Evolutionary conservation across 1,284 basidiomycete genomes (phyloP), one percentile per base, ranked within the genome.

Genomic region (Puccinia novopanici): DNA sequence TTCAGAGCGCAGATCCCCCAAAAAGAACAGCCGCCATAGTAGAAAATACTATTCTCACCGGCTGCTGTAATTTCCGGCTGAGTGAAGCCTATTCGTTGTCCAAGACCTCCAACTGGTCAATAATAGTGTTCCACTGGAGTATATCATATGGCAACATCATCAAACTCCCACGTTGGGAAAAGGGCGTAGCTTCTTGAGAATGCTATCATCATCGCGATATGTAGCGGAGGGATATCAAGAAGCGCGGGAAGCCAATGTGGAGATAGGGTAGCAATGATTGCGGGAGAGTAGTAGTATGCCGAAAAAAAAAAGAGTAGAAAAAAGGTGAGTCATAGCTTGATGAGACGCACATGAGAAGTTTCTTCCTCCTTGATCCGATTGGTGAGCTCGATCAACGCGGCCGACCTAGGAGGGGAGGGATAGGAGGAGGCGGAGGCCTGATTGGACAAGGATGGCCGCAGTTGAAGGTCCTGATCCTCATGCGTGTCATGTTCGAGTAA

Each of bases 341-440:
- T n/a, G n/a, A n/a, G n/a, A 34, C 71, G 54, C 37, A 73, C 71
- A 40, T 73, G 10, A 27, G 45, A 37, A 1, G 52, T 55, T 22
- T 73, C 37, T 55, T 73, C 71, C 9, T 73, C 34, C 71, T 73
- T 73, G 37, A 73, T 59, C n/a, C 37, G 3, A 45, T 73, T 55
- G 22, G 50, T 57, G n/a, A 73, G 30, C 34, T 73, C 71, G 54
- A 54, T 55, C 3, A 73, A 27, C 3, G 37, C 71, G 17, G 40
- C 17, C 37, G 71, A 57, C 30, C 19, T 73, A 8, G 48, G 52
- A 19, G 71, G 71, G 24, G 71, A 55, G 42, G 54, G 37, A 57
- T 73, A 73, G 22, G 54, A 42, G 22, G 71, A 42, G 19, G 34
- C 4, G 24, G 54, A 27, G 48, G 24, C 19, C 6, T 57, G 50